phyloP scores from a whole-genome alignment of 805 yeast genomes.

The Debaryomyces prosopidis region DNA sequence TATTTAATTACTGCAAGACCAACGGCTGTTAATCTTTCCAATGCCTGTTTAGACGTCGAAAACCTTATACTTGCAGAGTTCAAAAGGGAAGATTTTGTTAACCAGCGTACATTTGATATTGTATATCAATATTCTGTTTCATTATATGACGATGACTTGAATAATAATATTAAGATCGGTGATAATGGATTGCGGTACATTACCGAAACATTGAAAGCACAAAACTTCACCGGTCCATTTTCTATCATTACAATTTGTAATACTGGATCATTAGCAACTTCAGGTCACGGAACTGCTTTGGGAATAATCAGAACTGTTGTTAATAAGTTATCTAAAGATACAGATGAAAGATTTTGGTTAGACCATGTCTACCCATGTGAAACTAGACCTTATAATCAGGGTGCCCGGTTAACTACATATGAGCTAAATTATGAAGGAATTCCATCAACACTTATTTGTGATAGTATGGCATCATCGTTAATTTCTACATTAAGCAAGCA shows the following conservation, averaged over 20 bases:
- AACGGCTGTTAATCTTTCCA: slow-evolving; percentile 89
- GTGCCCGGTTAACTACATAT: slow-evolving; percentile 88
- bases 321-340: slow-evolving; percentile 41
- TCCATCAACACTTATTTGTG: slow-evolving; percentile 87
- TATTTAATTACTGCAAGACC: slow-evolving; percentile 80
- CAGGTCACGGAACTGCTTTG: slow-evolving; percentile 96
- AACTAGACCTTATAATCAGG: slow-evolving; percentile 96
- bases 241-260: slow-evolving; percentile 91
- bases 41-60: slow-evolving; percentile 62
- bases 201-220: slow-evolving; percentile 39
- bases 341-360: slow-evolving; percentile 46
- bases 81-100: slow-evolving; percentile 23
- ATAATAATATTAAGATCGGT: slow-evolving; percentile 79
- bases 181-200: slow-evolving; percentile 77
- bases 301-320: slow-evolving; percentile 80
- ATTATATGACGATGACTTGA: slow-evolving; percentile 72
- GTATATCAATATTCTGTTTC: slow-evolving; percentile 48
- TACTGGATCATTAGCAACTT: slow-evolving; percentile 95
- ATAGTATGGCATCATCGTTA: slow-evolving; percentile 85
- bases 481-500: slow-evolving; percentile 44
- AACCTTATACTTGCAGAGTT: slow-evolving; percentile 19
- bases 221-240: slow-evolving; percentile 62
- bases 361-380: slow-evolving; percentile 84
- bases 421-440: slow-evolving; percentile 83
- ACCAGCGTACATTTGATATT: slow-evolving; percentile 22